phyloP scores from a whole-genome alignment of 2,329 filamentous ascomycete species.

The Colletotrichum gloeosporioides region DNA sequence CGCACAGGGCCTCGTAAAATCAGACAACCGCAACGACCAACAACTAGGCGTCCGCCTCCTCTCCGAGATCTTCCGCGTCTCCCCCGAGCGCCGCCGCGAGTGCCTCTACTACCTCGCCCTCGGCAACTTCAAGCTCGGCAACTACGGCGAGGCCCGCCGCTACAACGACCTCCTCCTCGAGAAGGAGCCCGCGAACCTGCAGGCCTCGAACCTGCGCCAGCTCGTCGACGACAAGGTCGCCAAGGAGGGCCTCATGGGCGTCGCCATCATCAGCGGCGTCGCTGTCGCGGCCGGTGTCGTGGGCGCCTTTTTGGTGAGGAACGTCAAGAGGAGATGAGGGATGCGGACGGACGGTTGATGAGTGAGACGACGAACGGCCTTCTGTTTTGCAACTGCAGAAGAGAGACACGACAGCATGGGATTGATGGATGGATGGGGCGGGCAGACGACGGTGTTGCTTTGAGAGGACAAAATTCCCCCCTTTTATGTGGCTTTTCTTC shows the following conservation, averaged over 20 bases:
- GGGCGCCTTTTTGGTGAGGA: conserved; percentile 84
- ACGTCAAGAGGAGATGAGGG: conserved; percentile 64
- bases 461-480: not conserved
- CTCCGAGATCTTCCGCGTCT: conserved; percentile 93
- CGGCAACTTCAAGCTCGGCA: conserved; percentile 97
- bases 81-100: conserved; percentile 91
- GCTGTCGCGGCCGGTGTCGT: conserved; percentile 93
- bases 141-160: conserved; percentile 91
- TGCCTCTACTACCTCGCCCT: conserved; percentile 98
- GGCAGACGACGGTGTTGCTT: not conserved
- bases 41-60: conserved; percentile 93
- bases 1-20: conserved; percentile 89
- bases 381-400: not conserved
- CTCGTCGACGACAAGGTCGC: conserved; percentile 97
- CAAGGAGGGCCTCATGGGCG: conserved; percentile 90
- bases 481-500: not conserved
- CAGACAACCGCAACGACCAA: conserved; percentile 81
- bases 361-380: not conserved
- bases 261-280: conserved; percentile 92
- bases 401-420: not conserved
- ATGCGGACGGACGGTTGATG: not conserved
- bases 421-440: not conserved
- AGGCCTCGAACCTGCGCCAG: conserved; percentile 83
- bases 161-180: conserved; percentile 95
- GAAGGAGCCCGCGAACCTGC: conserved; percentile 88